Evolutionary conservation across 2,329 filamentous ascomycete genomes (phyloP).

Genomic region (Fusarium dlaminii): DNA sequence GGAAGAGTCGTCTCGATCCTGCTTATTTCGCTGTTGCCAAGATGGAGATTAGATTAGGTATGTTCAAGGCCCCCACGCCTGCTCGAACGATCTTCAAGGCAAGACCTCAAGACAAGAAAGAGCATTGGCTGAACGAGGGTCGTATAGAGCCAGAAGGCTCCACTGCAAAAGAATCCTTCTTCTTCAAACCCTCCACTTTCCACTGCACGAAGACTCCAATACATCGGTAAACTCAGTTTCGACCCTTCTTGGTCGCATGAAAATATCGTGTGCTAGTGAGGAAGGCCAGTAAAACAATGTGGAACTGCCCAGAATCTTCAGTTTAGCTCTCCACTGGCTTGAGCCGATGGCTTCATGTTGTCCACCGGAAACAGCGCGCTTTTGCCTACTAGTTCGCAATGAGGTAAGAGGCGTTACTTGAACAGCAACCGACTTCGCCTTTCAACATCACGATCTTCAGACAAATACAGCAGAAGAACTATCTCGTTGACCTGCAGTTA

Average conservation of each 20-base stretch:
- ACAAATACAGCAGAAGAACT: not conserved
- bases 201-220: not conserved
- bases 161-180: not conserved
- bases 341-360: not conserved
- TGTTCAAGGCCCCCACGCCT: not conserved
- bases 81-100: not conserved
- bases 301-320: not conserved
- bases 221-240: not conserved
- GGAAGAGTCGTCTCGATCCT: not conserved
- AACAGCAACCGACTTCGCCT: not conserved
- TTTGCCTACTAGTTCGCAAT: not conserved
- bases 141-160: not conserved
- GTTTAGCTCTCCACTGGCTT: not conserved
- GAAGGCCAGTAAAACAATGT: not conserved
- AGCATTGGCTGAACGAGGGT: not conserved
- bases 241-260: not conserved
- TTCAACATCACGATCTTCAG: not conserved
- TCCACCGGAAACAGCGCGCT: not conserved
- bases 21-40: not conserved
- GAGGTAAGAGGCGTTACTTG: not conserved
- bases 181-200: not conserved
- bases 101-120: not conserved
- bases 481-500: not conserved
- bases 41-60: not conserved
- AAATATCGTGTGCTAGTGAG: not conserved